A percentile compares a stretch with the other conserved stretches of the same genome.
Conservation (phyloP, 177 flowering plant species). For the Vitis hybrid region DNA sequence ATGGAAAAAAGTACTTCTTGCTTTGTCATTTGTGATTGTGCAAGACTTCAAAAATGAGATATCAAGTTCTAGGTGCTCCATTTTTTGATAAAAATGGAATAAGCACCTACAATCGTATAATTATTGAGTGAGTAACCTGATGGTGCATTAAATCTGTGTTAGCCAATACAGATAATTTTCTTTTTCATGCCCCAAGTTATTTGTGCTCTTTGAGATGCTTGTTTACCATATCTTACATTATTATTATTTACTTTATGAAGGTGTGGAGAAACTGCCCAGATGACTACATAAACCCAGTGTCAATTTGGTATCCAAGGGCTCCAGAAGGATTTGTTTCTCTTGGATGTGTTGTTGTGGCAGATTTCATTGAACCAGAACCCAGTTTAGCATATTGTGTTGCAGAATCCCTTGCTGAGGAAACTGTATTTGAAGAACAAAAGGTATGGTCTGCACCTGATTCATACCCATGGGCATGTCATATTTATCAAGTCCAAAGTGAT, state of each 20-base stretch:
- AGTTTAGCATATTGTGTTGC: slow-evolving; percentile 55
- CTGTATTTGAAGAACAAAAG: slow-evolving; percentile 72
- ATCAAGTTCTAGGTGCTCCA: no score
- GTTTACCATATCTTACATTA: background rate
- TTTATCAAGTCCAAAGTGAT: slow-evolving; percentile 80
- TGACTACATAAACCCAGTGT: slow-evolving; percentile 65
- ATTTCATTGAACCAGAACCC: slow-evolving; percentile 64
- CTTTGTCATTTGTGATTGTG: no score
- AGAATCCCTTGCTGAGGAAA: slow-evolving; percentile 58
- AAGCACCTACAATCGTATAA: no score
- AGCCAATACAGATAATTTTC: no score
- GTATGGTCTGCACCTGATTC: slow-evolving; percentile 80
- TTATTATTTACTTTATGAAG: slow-evolving; percentile 29
- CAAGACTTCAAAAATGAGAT: no score
- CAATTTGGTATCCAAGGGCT: slow-evolving; percentile 92
- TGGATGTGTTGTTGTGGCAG: slow-evolving; percentile 79
- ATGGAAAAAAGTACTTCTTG: no score
- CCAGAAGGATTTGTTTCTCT: slow-evolving; percentile 81
- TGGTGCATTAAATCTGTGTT: no score
- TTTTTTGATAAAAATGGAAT: no score
- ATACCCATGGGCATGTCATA: slow-evolving; percentile 94
- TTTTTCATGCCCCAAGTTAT: no score
- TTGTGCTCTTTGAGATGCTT: no score
- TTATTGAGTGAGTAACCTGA: no score
- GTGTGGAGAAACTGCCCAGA: slow-evolving; percentile 95